phyloP scores from a whole-genome alignment of 768 basidiomycete genomes.

The Tricholoma terreum region DNA sequence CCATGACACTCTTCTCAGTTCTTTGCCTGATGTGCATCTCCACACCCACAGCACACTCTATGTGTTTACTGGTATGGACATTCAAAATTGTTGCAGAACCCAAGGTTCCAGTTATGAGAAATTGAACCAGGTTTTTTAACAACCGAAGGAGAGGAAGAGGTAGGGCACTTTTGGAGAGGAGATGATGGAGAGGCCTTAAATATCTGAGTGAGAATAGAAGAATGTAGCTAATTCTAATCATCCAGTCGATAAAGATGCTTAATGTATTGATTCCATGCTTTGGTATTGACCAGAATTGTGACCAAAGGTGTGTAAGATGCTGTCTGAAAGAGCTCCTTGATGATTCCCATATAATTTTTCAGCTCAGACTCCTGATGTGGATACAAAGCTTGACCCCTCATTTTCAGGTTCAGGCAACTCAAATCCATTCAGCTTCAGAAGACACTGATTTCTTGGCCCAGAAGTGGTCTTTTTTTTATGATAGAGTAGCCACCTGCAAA shows the following conservation, averaged over 20 bases:
- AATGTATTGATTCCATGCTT: too few species aligned
- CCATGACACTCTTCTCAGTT: neutral
- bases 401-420: neutral
- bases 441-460: neutral
- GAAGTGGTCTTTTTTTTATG: neutral
- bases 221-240: neutral
- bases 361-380: neutral
- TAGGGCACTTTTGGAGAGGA: neutral
- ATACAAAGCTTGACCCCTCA: neutral
- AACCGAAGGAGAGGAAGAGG: neutral
- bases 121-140: neutral
- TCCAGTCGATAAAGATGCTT: slow-evolving; percentile 8
- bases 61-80: neutral
- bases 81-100: neutral
- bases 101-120: neutral
- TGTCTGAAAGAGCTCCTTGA: too few species aligned
- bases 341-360: neutral
- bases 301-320: too few species aligned
- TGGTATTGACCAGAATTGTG: too few species aligned
- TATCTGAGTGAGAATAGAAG: slow-evolving; percentile 2
- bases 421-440: neutral
- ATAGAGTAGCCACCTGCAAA: too few species aligned
- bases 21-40: neutral
- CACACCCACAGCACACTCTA: neutral
- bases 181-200: neutral